Percentiles rank a stretch among this genome's conserved stretches.
Evolutionary conservation across 768 basidiomycete species (phyloP).

Genomic region (Grammothele lineata): DNA sequence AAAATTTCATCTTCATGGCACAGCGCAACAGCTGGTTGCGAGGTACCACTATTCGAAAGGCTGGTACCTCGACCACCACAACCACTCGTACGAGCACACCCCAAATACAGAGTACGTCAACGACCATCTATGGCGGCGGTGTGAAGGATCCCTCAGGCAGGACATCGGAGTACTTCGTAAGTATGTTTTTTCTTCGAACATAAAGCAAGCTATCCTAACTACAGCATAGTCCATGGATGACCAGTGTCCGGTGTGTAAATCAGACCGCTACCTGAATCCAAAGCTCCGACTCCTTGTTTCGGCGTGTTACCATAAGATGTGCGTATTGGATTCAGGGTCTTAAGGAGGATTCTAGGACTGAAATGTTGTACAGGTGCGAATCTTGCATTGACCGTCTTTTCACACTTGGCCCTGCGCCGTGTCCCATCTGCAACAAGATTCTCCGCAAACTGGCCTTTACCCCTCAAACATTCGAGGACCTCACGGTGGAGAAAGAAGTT

Average conservation of each 20-base stretch:
- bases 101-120: conserved; percentile 66
- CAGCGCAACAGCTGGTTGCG: conserved; percentile 52
- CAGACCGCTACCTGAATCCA: conserved; percentile 92
- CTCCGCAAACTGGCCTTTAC: conserved; percentile 92
- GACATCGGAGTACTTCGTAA: conserved; percentile 75
- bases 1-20: conserved; percentile 30
- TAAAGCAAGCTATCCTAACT: too few species aligned
- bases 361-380: conserved; percentile 70
- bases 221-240: conserved; percentile 80
- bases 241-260: conserved; percentile 96
- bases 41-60: conserved; percentile 74
- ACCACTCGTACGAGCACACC: conserved; percentile 63
- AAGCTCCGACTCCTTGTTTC: conserved; percentile 91
- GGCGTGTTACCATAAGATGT: conserved; percentile 99
- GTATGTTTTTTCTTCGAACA: too few species aligned
- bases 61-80: conserved; percentile 35
- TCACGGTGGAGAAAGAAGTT: conserved; percentile 92
- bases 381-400: conserved; percentile 96
- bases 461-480: conserved; percentile 91
- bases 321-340: conserved; percentile 11
- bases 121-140: conserved; percentile 75
- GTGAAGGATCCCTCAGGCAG: conserved; percentile 85
- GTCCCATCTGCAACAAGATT: conserved; percentile 87
- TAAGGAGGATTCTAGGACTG: background rate
- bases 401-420: conserved; percentile 92